These are phyloP conservation scores for Penicillium sp. DNA, from an alignment of 2,329 filamentous ascomycete genomes.

Conservation along the genomic window DNA sequence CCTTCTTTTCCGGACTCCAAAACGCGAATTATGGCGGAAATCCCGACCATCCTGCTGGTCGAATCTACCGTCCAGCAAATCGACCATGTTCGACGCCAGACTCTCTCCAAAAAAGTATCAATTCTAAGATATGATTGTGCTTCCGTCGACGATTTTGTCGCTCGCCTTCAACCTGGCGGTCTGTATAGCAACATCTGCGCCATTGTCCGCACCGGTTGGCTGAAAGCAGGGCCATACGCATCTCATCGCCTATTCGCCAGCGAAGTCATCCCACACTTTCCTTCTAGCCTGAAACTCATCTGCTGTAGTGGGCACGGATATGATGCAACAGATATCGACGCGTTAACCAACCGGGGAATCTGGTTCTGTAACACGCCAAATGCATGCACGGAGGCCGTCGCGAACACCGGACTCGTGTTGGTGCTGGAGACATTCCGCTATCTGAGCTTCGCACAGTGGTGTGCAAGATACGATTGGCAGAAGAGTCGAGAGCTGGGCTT, in stretches of 20 bases:
- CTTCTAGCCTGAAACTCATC: too few relatives aligned
- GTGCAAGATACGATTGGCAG: constrained; percentile 9
- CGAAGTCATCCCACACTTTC: constrained; percentile 9
- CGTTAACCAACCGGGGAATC: too few relatives aligned
- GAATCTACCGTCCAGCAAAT: not conserved
- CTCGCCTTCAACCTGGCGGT: constrained; percentile 29
- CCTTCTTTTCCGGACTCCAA: not conserved
- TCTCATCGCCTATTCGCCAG: constrained; percentile 29
- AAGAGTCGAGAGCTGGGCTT: constrained; percentile 12
- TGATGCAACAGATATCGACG: too few relatives aligned
- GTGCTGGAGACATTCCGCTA: constrained; percentile 16
- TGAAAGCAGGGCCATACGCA: constrained; percentile 32
- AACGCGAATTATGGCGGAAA: not conserved
- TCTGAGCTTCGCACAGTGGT: constrained; percentile 14
- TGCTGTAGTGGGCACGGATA: too few relatives aligned
- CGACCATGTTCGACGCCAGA: not conserved
- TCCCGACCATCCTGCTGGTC: not conserved
- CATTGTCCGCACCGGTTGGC: constrained; percentile 35
- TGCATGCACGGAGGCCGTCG: too few relatives aligned
- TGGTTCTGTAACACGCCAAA: too few relatives aligned
- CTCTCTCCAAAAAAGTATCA: not conserved
- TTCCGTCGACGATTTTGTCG: not conserved
- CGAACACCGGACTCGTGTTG: not conserved
- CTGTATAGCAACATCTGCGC: constrained; percentile 30
- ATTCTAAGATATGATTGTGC: not conserved